These are phyloP conservation scores for Tillandsia leiboldiana DNA, from an alignment of 176 grass and related monocot genomes.

Conservation along the genomic window DNA sequence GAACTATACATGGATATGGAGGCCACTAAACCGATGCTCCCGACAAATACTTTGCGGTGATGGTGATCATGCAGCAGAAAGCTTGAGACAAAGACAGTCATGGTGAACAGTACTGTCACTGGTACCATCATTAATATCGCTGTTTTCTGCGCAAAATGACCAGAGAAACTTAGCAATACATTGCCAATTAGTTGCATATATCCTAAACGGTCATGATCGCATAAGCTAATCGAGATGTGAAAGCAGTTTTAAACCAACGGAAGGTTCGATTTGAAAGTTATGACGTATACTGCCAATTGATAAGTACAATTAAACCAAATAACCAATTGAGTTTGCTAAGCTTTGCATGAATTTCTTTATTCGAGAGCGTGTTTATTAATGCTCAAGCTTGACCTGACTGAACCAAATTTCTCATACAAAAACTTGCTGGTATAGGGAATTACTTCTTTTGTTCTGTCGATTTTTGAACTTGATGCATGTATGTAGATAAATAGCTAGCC, in stretches of 20 bases:
- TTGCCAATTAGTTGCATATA: neutral
- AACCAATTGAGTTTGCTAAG: neutral
- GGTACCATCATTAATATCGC: conserved; percentile 31
- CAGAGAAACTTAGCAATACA: neutral
- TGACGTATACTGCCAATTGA: neutral
- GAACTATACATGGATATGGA: conserved; percentile 67
- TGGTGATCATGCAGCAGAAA: conserved; percentile 24
- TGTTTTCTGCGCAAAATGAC: conserved; percentile 29
- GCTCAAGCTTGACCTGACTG: neutral
- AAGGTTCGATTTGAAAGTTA: neutral
- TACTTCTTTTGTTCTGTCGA: too few relatives aligned
- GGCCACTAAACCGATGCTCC: conserved; percentile 44
- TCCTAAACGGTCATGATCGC: too few relatives aligned
- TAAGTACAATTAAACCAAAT: neutral
- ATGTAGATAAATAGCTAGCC: too few relatives aligned
- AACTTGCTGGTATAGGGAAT: too few relatives aligned
- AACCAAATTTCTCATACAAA: neutral
- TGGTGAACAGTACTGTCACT: conserved; percentile 25
- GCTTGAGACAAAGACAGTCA: conserved; percentile 28
- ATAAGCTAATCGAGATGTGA: neutral
- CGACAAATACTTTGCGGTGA: conserved; percentile 51
- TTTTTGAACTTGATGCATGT: neutral
- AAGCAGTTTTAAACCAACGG: neutral
- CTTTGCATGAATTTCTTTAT: neutral
- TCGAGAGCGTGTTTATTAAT: neutral